Percentiles rank a stretch among this genome's conserved stretches.
These are phyloP conservation scores for Strigomonas oncopelti DNA, from an alignment of 208 protist genomes.

Conservation along the genomic window DNA sequence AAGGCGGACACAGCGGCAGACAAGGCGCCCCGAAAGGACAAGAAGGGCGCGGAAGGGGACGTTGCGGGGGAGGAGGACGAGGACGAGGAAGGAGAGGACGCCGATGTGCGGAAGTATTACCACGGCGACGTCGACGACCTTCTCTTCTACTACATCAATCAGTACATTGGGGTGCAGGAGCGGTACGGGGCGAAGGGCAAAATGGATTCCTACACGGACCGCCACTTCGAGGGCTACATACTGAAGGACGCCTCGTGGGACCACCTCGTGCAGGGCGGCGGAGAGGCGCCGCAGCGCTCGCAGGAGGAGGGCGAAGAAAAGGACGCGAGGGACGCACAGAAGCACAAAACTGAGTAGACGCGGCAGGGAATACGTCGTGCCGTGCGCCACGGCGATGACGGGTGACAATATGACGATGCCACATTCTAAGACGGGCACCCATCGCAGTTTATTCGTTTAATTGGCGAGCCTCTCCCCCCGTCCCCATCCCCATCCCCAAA, in stretches of 20 bases:
- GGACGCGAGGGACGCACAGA: neutral
- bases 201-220: slow-evolving; percentile 58
- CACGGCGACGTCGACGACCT: slow-evolving; percentile 91
- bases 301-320: neutral
- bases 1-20: neutral
- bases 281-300: neutral
- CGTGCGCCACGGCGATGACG: neutral
- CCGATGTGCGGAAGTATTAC: slow-evolving; percentile 42
- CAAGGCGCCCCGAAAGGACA: neutral
- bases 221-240: slow-evolving; percentile 86
- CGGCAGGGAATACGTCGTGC: no score
- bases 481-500: neutral
- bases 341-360: neutral
- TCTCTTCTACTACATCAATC: slow-evolving; percentile 93
- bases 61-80: neutral
- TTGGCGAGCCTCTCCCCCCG: no score
- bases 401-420: neutral
- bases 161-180: slow-evolving; percentile 91
- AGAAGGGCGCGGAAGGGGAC: neutral
- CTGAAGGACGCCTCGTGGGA: slow-evolving; percentile 67
- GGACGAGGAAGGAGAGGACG: neutral
- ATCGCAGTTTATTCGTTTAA: slow-evolving; percentile 3
- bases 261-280: slow-evolving; percentile 36
- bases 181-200: slow-evolving; percentile 53
- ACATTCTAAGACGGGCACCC: neutral